phyloP scores from a whole-genome alignment of 73 alveolate species.

The Paramecium sexaurelia region DNA sequence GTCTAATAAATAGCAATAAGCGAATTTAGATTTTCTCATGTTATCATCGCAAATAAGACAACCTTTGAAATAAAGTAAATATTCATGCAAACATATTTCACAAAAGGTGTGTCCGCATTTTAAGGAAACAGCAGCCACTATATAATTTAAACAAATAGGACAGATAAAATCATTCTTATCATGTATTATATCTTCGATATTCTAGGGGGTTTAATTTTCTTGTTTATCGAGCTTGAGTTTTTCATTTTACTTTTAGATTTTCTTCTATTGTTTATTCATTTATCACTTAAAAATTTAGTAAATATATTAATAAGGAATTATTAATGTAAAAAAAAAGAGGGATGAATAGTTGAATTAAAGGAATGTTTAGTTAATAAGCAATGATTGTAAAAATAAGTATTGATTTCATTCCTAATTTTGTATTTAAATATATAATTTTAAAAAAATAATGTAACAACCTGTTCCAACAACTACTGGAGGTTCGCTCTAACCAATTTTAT shows the following conservation, averaged over 20 bases:
- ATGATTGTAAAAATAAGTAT: not conserved
- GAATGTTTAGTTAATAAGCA: too few species aligned
- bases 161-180: constrained; percentile 43
- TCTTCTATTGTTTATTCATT: not conserved
- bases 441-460: constrained; percentile 24
- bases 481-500: not conserved
- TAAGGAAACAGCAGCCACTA: constrained; percentile 39
- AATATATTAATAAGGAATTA: not conserved
- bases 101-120: constrained; percentile 60
- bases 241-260: not conserved
- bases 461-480: constrained; percentile 7
- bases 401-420: not conserved
- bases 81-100: constrained; percentile 51
- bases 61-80: constrained; percentile 17
- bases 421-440: not conserved
- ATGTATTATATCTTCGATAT: not conserved
- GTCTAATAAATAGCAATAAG: constrained; percentile 38
- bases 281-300: not conserved
- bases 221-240: not conserved
- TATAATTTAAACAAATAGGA: constrained; percentile 31
- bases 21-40: constrained; percentile 53
- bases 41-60: constrained; percentile 12
- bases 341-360: too few species aligned
- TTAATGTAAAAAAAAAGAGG: not conserved
- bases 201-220: not conserved